These are phyloP conservation scores for Xylogone sp. DNA, from an alignment of 2,329 filamentous ascomycete genomes.

Conservation along the genomic window DNA sequence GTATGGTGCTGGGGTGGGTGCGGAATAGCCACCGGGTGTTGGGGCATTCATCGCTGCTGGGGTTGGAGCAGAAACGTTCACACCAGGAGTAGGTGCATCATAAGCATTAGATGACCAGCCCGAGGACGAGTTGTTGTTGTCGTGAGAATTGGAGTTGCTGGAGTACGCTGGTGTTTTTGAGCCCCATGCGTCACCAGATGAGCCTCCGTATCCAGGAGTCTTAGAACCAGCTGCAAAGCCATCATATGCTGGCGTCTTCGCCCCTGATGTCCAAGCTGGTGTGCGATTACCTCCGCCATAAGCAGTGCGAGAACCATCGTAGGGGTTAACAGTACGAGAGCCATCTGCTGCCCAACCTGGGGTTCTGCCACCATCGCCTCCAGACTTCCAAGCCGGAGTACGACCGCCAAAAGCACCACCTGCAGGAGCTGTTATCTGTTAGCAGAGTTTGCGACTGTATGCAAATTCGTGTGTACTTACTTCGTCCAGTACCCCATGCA, in stretches of 20 bases:
- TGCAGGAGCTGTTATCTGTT: slow-evolving; percentile 43
- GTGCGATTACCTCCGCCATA: slow-evolving; percentile 73
- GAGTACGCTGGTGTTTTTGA: slow-evolving; percentile 66
- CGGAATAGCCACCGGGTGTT: slow-evolving; percentile 61
- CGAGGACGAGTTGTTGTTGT: slow-evolving; percentile 30
- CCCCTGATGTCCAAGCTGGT: slow-evolving; percentile 74
- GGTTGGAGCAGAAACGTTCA: slow-evolving; percentile 52
- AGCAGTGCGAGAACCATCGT: slow-evolving; percentile 61
- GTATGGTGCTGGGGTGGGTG: slow-evolving; percentile 42
- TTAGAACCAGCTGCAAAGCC: slow-evolving; percentile 67
- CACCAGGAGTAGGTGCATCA: slow-evolving; percentile 67
- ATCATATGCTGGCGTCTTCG: slow-evolving; percentile 65
- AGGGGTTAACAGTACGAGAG: slow-evolving; percentile 61
- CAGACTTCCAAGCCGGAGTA: slow-evolving; percentile 65
- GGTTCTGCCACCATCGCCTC: slow-evolving; percentile 51
- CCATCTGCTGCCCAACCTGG: slow-evolving; percentile 65
- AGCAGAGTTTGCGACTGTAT: slow-evolving; percentile 4
- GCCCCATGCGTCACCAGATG: slow-evolving; percentile 50
- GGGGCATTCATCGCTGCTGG: slow-evolving; percentile 63
- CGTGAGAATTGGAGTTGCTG: slow-evolving; percentile 66
- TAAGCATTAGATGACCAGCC: slow-evolving; percentile 41
- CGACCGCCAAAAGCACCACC: slow-evolving; percentile 49
- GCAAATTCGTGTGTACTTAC: slow-evolving; percentile 44
- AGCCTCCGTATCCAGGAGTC: slow-evolving; percentile 68
- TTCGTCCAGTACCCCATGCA: slow-evolving; percentile 64